A percentile compares a stretch with the other conserved stretches of the same genome.
These are phyloP conservation scores for Botryotinia convoluta DNA, from an alignment of 2,329 filamentous ascomycete genomes.

Conservation along the genomic window DNA sequence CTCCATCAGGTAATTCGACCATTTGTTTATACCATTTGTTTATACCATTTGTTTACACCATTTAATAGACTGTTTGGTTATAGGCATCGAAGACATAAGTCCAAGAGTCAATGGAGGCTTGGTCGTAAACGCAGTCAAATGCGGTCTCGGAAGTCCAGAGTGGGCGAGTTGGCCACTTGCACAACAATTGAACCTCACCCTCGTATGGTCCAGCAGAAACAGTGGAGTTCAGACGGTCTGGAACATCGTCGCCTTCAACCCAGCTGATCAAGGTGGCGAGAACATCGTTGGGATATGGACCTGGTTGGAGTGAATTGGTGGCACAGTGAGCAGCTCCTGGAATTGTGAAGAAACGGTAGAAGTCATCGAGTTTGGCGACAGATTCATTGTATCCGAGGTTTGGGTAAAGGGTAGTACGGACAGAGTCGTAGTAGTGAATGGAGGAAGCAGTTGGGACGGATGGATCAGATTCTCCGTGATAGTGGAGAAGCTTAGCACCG, in stretches of 20 bases:
- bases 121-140: not conserved
- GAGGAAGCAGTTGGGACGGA: not conserved
- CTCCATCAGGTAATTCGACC: not conserved
- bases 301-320: not conserved
- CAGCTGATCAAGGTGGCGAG: not conserved
- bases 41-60: accelerated
- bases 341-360: not conserved
- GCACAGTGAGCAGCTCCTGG: not conserved
- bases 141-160: not conserved
- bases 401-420: not conserved
- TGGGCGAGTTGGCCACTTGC: not conserved
- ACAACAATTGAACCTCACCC: not conserved
- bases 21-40: accelerated
- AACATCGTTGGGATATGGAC: not conserved
- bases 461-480: not conserved
- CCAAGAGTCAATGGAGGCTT: not conserved
- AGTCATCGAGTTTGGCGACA: not conserved
- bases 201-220: not conserved
- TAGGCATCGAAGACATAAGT: not conserved
- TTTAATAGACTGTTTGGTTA: not conserved
- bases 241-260: not conserved
- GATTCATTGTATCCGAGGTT: not conserved
- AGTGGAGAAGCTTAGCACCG: not conserved
- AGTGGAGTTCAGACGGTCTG: not conserved
- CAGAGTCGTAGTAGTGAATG: not conserved